A percentile compares a stretch with the other conserved stretches of the same genome.
These are phyloP conservation scores for Epichloe uncinata DNA, from an alignment of 2,329 filamentous ascomycete genomes.

Conservation along the genomic window DNA sequence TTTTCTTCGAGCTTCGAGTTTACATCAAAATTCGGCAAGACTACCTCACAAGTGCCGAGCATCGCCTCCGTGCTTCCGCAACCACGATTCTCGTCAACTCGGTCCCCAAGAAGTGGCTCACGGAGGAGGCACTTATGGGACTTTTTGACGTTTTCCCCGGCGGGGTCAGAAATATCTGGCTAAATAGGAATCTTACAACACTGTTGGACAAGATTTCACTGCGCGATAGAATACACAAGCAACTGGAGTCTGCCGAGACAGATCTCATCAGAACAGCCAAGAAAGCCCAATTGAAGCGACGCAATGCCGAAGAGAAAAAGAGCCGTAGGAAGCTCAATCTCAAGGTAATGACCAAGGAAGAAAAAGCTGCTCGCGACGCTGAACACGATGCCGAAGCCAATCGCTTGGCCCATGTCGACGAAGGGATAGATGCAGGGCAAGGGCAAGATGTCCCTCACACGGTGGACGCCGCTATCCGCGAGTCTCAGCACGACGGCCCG, in stretches of 20 bases:
- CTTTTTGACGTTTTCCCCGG: constrained; percentile 95
- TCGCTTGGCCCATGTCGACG: constrained; percentile 33
- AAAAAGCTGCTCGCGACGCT: constrained; percentile 32
- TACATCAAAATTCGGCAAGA: constrained; percentile 92
- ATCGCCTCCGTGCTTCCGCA: constrained; percentile 82
- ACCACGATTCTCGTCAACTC: constrained; percentile 89
- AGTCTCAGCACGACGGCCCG: constrained; percentile 16
- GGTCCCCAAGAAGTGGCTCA: constrained; percentile 86
- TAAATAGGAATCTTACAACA: constrained; percentile 78
- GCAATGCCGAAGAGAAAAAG: constrained; percentile 51
- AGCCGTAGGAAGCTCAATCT: constrained; percentile 38
- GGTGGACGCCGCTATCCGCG: constrained; percentile 31
- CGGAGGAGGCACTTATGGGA: constrained; percentile 62
- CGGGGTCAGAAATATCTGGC: constrained; percentile 89
- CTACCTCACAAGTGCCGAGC: constrained; percentile 86
- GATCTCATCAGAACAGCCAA: constrained; percentile 70
- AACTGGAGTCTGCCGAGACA: constrained; percentile 72
- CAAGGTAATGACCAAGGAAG: constrained; percentile 36
- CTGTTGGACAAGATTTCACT: constrained; percentile 73
- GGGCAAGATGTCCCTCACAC: constrained; percentile 40
- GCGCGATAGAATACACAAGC: constrained; percentile 55
- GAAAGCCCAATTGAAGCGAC: constrained; percentile 60
- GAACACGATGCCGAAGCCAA: constrained; percentile 36
- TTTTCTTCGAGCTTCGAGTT: constrained; percentile 72
- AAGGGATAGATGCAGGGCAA: constrained; percentile 38